These are phyloP conservation scores for Fistulina hepatica DNA, from an alignment of 1,284 basidiomycete genomes.

Conservation along the genomic window DNA sequence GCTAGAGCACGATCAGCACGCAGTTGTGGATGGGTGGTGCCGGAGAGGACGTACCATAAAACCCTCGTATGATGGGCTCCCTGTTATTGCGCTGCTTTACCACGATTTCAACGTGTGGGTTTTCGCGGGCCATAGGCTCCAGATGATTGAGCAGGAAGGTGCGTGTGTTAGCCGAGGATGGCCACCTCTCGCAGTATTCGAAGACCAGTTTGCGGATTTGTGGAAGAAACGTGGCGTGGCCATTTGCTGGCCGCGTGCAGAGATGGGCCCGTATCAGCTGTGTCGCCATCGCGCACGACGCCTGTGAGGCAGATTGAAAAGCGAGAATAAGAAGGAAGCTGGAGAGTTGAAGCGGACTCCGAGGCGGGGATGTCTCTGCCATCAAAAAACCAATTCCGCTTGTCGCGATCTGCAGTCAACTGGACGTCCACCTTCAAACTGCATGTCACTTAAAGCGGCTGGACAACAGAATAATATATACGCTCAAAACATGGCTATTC, in stretches of 20 bases:
- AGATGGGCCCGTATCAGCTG: conserved; percentile 53
- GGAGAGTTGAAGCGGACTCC: too few species aligned
- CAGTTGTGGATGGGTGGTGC: conserved; percentile 10
- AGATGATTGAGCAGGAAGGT: conserved; percentile 55
- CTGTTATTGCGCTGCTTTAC: conserved; percentile 62
- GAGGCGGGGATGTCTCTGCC: too few species aligned
- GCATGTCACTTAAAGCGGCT: too few species aligned
- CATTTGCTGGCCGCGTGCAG: conserved; percentile 55
- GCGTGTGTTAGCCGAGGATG: conserved; percentile 61
- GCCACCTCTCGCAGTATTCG: conserved; percentile 74
- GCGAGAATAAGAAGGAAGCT: too few species aligned
- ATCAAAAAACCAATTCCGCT: too few species aligned
- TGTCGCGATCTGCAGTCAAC: too few species aligned
- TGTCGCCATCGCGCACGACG: too few species aligned
- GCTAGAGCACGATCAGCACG: conserved; percentile 30
- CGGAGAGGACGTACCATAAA: conserved; percentile 44
- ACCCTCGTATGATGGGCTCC: conserved; percentile 66
- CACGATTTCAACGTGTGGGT: conserved; percentile 75
- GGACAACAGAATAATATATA: too few species aligned
- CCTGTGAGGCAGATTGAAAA: not conserved
- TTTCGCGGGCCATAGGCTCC: conserved; percentile 48
- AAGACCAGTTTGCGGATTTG: conserved; percentile 74
- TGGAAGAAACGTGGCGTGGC: conserved; percentile 58
- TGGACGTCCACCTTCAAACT: too few species aligned
- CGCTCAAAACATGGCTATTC: too few species aligned